Evolutionary conservation across 2,329 filamentous ascomycete genomes (phyloP).

Genomic region (Colletotrichum incanum): DNA sequence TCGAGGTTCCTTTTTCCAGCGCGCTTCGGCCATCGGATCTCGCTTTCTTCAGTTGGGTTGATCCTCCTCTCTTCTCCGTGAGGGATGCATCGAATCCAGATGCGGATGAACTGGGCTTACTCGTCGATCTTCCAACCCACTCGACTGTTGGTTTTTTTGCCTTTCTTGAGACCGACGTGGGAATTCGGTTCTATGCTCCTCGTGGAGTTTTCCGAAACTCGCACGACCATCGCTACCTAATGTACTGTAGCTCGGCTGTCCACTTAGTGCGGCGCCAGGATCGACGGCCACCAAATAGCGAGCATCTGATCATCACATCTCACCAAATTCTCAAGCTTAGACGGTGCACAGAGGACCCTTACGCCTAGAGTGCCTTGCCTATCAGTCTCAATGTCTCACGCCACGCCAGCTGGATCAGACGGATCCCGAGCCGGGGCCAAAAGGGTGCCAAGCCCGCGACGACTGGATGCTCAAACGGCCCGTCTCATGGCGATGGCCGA

Average conservation of each 20-base stretch:
- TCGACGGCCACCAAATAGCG: background rate
- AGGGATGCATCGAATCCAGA: background rate
- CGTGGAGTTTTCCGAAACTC: background rate
- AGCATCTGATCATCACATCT: background rate
- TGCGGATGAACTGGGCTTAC: too few relatives aligned
- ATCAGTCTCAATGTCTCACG: background rate
- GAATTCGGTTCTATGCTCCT: background rate
- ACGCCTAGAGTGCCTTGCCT: background rate
- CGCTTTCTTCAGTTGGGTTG: background rate
- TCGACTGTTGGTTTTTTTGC: too few relatives aligned
- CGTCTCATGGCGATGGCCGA: constrained; percentile 1
- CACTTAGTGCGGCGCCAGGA: background rate
- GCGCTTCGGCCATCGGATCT: background rate
- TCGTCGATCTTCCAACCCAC: too few relatives aligned
- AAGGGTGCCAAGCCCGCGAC: background rate
- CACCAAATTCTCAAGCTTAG: background rate
- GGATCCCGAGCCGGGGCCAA: constrained; percentile 3
- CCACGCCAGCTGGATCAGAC: background rate
- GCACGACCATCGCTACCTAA: background rate
- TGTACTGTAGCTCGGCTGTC: too few relatives aligned
- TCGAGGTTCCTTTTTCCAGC: background rate
- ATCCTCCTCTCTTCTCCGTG: background rate
- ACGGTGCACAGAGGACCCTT: background rate
- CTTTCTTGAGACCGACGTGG: background rate
- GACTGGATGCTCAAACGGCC: constrained; percentile 5